Percentiles rank a stretch among this genome's conserved stretches.
Conservation (phyloP, 371 early-diverging fungal species). For the Entomophthora muscae region DNA sequence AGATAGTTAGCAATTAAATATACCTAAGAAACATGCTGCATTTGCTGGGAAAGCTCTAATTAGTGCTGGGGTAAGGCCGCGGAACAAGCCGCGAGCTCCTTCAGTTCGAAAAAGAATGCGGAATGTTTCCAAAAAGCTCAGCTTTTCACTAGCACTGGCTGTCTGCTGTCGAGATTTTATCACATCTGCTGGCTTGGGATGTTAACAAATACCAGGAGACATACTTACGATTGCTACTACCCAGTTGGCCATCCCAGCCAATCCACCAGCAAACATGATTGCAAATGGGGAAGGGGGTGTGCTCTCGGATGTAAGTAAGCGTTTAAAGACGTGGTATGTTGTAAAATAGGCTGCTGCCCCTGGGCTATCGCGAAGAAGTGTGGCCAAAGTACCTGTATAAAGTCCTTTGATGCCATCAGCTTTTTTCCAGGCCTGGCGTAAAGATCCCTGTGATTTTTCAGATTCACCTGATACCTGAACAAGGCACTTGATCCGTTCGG, state of each 20-base stretch:
- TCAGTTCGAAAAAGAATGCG: conserved; percentile 65
- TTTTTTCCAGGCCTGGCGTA: conserved; percentile 25
- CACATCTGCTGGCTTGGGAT: conserved; percentile 87
- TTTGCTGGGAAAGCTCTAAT: conserved; percentile 90
- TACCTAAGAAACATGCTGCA: conserved; percentile 29
- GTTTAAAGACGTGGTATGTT: conserved; percentile 80
- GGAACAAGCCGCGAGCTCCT: conserved; percentile 82
- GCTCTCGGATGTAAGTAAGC: conserved; percentile 45
- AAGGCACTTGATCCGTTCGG: conserved; percentile 89
- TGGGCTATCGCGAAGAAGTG: conserved; percentile 81
- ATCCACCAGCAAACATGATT: conserved; percentile 79
- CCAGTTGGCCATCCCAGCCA: too few species aligned
- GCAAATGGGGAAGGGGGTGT: conserved; percentile 61
- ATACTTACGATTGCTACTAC: conserved; percentile 35
- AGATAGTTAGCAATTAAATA: background rate
- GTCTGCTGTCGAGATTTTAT: conserved; percentile 92
- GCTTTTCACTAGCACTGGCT: conserved; percentile 61
- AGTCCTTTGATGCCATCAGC: conserved; percentile 66
- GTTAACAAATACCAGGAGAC: conserved; percentile 54
- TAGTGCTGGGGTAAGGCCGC: conserved; percentile 93
- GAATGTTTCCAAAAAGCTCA: conserved; percentile 57
- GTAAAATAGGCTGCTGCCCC: conserved; percentile 95
- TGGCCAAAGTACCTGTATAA: conserved; percentile 87
- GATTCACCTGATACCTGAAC: conserved; percentile 53
- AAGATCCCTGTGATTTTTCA: conserved; percentile 48